Evolutionary conservation across 306 rosid species (phyloP).

Genomic region (Vigna hirtella): DNA sequence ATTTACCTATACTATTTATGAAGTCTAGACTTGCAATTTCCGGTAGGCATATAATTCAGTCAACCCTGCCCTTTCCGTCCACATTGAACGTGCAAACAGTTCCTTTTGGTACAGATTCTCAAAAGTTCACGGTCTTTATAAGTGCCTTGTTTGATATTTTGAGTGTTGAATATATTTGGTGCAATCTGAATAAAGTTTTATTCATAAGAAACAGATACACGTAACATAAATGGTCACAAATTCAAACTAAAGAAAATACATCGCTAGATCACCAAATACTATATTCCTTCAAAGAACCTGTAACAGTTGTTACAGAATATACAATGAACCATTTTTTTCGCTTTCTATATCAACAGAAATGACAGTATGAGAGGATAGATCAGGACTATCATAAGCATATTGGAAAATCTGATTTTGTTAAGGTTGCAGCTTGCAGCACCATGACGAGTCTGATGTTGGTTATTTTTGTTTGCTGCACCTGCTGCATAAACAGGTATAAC

Average conservation of each 20-base stretch:
- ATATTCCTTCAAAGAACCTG: background rate
- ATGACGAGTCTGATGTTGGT: slow-evolving; percentile 45
- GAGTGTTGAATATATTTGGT: slow-evolving; percentile 19
- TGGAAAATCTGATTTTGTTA: slow-evolving; percentile 38
- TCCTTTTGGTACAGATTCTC: background rate
- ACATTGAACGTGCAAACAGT: background rate
- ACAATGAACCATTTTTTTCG: background rate
- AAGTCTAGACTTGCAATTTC: slow-evolving; percentile 8
- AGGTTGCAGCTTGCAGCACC: slow-evolving; percentile 57
- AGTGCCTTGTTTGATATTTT: background rate
- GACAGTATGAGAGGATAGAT: slow-evolving; percentile 47
- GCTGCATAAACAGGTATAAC: slow-evolving; percentile 69
- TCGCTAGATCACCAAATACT: slow-evolving; percentile 2
- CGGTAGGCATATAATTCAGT: background rate
- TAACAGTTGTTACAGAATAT: slow-evolving; percentile 1
- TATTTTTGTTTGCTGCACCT: slow-evolving; percentile 63
- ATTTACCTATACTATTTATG: background rate
- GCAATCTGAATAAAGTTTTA: slow-evolving; percentile 1
- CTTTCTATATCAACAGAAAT: slow-evolving; percentile 37
- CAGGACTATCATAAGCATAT: slow-evolving; percentile 48
- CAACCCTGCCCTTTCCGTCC: slow-evolving; percentile 6
- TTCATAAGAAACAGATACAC: slow-evolving; percentile 19
- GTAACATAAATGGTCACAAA: background rate
- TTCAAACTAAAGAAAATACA: slow-evolving; percentile 26
- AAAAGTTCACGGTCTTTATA: background rate